phyloP scores from a whole-genome alignment of 306 rosid genomes.

The Prunus campanulata region DNA sequence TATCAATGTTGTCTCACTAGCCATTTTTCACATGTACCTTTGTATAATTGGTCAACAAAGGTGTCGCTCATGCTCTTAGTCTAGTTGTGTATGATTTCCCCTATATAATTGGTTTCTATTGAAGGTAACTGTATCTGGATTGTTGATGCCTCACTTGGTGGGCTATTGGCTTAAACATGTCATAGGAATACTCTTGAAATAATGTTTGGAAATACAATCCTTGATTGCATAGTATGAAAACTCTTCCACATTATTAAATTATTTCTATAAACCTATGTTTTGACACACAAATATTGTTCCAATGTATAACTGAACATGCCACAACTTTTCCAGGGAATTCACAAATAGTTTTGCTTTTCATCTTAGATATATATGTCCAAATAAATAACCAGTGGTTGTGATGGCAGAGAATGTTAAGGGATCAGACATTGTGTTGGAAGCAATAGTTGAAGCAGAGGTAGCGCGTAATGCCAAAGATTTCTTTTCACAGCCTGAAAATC shows the following conservation, averaged over 20 bases:
- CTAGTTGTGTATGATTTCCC: background rate
- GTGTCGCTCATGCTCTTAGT: background rate
- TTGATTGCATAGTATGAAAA: background rate
- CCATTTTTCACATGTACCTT: background rate
- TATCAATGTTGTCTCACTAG: background rate
- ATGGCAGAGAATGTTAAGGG: too few species aligned
- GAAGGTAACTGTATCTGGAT: background rate
- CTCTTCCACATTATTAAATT: background rate
- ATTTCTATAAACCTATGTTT: background rate
- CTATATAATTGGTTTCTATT: background rate
- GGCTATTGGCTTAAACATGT: background rate
- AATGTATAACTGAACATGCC: background rate
- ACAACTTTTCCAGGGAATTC: background rate
- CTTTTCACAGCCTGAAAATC: conserved; percentile 49
- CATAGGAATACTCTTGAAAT: background rate
- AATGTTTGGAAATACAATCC: background rate
- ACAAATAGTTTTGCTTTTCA: too few species aligned
- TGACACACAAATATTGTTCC: background rate
- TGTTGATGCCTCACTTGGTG: background rate
- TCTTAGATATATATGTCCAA: too few species aligned
- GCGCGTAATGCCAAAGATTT: too few species aligned
- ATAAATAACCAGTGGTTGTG: too few species aligned
- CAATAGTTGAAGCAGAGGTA: too few species aligned
- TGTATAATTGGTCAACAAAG: background rate
- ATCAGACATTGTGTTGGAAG: too few species aligned